phyloP scores from a whole-genome alignment of 2,329 filamentous ascomycete genomes.

The Botryotinia globosa region DNA sequence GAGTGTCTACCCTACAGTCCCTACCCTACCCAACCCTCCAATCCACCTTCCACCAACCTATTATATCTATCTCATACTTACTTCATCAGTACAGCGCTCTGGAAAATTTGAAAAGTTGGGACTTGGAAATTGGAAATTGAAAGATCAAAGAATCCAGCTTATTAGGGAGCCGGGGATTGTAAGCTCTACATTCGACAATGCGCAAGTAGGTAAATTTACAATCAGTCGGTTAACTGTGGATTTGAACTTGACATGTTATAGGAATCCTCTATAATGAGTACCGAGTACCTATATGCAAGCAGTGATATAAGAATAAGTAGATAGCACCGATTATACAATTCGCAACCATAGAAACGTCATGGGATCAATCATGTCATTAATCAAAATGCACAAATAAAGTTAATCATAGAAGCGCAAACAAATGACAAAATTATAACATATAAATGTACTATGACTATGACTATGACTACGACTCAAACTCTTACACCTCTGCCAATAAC shows the following conservation, averaged over 20 bases:
- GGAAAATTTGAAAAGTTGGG: background rate
- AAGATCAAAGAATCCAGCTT: background rate
- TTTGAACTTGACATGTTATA: rapidly evolving
- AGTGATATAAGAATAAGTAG: too few species aligned
- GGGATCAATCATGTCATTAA: background rate
- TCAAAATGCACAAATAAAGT: background rate
- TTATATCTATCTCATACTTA: background rate
- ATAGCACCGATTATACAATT: background rate
- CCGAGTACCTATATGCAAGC: background rate
- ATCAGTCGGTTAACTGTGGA: too few species aligned
- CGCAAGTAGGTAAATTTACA: too few species aligned
- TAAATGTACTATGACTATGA: background rate
- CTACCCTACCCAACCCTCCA: rapidly evolving
- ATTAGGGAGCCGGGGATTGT: background rate
- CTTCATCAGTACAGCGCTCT: background rate
- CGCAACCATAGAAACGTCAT: background rate
- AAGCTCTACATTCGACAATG: background rate
- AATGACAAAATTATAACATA: conserved; percentile 2
- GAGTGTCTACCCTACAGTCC: background rate
- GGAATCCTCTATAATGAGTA: background rate
- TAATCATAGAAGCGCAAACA: background rate
- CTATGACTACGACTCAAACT: background rate
- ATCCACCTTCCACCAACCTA: background rate
- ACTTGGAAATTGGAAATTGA: background rate
- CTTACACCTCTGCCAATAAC: conserved; percentile 1